Conservation (phyloP, 768 basidiomycete genomes). For the Boletus reticulatus region DNA sequence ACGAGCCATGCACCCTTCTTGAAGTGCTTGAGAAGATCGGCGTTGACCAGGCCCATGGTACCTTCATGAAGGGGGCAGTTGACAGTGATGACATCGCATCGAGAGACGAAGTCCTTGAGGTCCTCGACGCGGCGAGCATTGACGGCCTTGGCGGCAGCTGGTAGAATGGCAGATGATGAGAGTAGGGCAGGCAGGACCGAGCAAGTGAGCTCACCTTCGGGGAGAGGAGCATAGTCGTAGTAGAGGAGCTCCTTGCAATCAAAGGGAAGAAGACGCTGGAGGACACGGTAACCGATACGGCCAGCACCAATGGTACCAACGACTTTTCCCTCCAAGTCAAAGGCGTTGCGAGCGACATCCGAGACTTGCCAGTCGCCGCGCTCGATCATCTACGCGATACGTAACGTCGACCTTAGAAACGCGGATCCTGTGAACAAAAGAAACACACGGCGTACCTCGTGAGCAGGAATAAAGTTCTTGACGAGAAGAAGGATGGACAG, state of each 20-base stretch:
- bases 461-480: slow-evolving; percentile 85
- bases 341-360: slow-evolving; percentile 77
- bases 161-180: neutral
- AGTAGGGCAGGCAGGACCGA: neutral
- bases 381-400: slow-evolving; percentile 66
- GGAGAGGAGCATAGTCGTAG: slow-evolving; percentile 80
- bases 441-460: slow-evolving; percentile 52
- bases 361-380: slow-evolving; percentile 88
- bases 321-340: slow-evolving; percentile 88
- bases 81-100: slow-evolving; percentile 83
- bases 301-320: slow-evolving; percentile 87
- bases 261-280: slow-evolving; percentile 79
- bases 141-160: slow-evolving; percentile 64
- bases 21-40: slow-evolving; percentile 80
- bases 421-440: neutral
- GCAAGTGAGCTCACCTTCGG: slow-evolving; percentile 42
- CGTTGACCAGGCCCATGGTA: slow-evolving; percentile 76
- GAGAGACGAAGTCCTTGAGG: slow-evolving; percentile 57
- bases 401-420: neutral
- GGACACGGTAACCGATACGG: slow-evolving; percentile 83
- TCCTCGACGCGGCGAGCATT: slow-evolving; percentile 74
- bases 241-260: slow-evolving; percentile 89
- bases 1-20: slow-evolving; percentile 93
- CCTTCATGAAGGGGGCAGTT: slow-evolving; percentile 88
- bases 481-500: slow-evolving; percentile 91